These are phyloP conservation scores for Peronospora destructor DNA, from an alignment of 352 stramenopile species.

Conservation along the genomic window DNA sequence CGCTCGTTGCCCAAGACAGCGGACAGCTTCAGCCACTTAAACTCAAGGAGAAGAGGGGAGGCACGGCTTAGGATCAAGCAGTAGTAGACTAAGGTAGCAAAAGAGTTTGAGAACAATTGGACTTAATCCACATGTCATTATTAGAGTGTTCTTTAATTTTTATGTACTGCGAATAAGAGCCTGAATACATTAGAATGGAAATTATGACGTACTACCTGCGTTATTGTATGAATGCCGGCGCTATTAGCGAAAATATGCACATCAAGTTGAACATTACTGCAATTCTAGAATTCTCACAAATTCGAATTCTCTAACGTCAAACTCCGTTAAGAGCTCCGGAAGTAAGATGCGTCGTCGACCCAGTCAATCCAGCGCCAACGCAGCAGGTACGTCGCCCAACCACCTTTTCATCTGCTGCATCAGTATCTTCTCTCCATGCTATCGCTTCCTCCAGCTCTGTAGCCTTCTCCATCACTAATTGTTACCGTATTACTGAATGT, in stretches of 20 bases:
- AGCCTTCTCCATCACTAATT: slow-evolving; percentile 10
- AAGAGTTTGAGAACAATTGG: too few relatives aligned
- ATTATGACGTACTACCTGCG: too few relatives aligned
- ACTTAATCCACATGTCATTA: too few relatives aligned
- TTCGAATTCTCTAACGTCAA: not conserved
- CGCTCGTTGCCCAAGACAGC: too few relatives aligned
- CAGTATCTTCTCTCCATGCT: slow-evolving; percentile 2
- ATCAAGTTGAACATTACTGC: not conserved
- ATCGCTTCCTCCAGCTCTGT: slow-evolving; percentile 1
- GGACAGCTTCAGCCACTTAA: too few relatives aligned
- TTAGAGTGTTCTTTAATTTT: too few relatives aligned
- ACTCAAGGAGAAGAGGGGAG: too few relatives aligned
- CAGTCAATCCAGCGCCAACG: slow-evolving; percentile 15
- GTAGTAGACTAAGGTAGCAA: too few relatives aligned
- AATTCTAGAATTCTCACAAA: not conserved
- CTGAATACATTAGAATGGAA: too few relatives aligned
- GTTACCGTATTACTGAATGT: slow-evolving; percentile 3
- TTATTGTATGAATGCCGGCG: too few relatives aligned
- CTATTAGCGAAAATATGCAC: not conserved
- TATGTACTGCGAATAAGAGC: too few relatives aligned
- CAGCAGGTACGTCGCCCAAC: slow-evolving; percentile 13
- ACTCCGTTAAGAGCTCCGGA: not conserved
- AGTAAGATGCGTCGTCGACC: slow-evolving; percentile 32
- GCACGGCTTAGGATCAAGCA: too few relatives aligned
- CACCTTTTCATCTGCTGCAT: slow-evolving; percentile 1